phyloP scores from a whole-genome alignment of 345 rosid genomes.

The Bruguiera gymnorhiza region DNA sequence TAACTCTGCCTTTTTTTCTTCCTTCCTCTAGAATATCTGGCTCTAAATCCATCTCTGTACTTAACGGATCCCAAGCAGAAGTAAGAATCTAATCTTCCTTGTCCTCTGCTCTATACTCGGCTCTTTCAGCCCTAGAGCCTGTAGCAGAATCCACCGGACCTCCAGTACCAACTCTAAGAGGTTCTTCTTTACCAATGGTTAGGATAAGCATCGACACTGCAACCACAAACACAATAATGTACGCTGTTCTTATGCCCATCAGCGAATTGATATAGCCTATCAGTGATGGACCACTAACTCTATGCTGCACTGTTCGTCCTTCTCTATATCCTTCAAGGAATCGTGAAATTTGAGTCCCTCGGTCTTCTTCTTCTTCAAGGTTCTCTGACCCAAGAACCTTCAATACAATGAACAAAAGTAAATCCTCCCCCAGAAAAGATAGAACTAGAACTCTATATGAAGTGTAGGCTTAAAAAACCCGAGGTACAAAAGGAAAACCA shows the following conservation, averaged over 20 bases:
- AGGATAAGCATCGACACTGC: slow-evolving; percentile 56
- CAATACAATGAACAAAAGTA: neutral
- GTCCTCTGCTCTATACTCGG: slow-evolving; percentile 41
- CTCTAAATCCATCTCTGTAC: neutral
- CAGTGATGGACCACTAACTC: slow-evolving; percentile 65
- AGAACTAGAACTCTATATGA: too few relatives aligned
- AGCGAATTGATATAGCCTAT: slow-evolving; percentile 65
- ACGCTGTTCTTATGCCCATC: slow-evolving; percentile 53
- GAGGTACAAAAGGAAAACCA: too few relatives aligned
- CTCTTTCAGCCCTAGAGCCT: slow-evolving; percentile 38
- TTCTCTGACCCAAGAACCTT: slow-evolving; percentile 65
- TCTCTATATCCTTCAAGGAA: slow-evolving; percentile 77
- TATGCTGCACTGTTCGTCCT: slow-evolving; percentile 58
- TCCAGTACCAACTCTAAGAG: slow-evolving; percentile 45
- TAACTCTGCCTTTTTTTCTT: neutral
- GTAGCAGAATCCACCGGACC: slow-evolving; percentile 30
- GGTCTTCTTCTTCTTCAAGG: slow-evolving; percentile 70
- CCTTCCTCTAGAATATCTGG: neutral
- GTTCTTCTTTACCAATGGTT: slow-evolving; percentile 47
- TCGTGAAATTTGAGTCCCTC: slow-evolving; percentile 62
- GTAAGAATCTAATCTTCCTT: slow-evolving; percentile 54
- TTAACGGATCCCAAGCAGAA: neutral
- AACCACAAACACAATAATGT: slow-evolving; percentile 64
- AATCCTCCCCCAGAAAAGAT: too few relatives aligned
- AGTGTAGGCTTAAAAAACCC: too few relatives aligned